Conservation (phyloP, 176 grass and related monocot genomes). For the Panicum miliaceum region DNA sequence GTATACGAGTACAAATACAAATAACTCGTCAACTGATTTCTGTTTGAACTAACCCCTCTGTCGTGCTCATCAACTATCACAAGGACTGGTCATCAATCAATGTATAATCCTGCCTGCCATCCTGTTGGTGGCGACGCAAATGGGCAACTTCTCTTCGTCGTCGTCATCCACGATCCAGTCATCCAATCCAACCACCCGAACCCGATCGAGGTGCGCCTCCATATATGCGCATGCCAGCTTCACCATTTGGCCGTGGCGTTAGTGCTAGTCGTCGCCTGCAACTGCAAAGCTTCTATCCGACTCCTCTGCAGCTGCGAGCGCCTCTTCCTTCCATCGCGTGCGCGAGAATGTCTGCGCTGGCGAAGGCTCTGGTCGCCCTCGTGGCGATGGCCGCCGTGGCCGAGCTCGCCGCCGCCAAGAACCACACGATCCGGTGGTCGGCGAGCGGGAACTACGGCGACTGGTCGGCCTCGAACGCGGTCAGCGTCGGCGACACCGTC, state of each 20-base stretch:
- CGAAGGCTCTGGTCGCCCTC: constrained; percentile 37
- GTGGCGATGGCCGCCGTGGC: constrained; percentile 31
- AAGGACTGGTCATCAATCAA: neutral
- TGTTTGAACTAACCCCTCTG: constrained; percentile 18
- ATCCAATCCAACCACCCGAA: neutral
- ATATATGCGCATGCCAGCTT: constrained; percentile 26
- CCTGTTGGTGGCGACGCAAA: neutral
- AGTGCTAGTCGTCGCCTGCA: neutral
- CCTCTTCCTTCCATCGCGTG: constrained; percentile 49
- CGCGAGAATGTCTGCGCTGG: constrained; percentile 10
- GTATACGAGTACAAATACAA: neutral
- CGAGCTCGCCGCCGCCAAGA: constrained; percentile 38
- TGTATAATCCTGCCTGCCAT: neutral
- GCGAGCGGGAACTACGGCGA: constrained; percentile 17
- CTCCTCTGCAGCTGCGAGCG: constrained; percentile 38
- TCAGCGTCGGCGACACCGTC: constrained; percentile 58
- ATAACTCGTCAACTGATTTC: neutral
- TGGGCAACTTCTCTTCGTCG: neutral
- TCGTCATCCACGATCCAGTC: constrained; percentile 31
- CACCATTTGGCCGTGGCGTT: neutral
- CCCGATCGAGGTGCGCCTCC: neutral
- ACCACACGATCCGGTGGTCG: constrained; percentile 49
- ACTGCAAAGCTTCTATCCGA: neutral
- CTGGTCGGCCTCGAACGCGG: constrained; percentile 41
- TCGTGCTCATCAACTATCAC: neutral